Evolutionary conservation across 1,284 basidiomycete species (phyloP).

Genomic region (Wolfiporia cocos): DNA sequence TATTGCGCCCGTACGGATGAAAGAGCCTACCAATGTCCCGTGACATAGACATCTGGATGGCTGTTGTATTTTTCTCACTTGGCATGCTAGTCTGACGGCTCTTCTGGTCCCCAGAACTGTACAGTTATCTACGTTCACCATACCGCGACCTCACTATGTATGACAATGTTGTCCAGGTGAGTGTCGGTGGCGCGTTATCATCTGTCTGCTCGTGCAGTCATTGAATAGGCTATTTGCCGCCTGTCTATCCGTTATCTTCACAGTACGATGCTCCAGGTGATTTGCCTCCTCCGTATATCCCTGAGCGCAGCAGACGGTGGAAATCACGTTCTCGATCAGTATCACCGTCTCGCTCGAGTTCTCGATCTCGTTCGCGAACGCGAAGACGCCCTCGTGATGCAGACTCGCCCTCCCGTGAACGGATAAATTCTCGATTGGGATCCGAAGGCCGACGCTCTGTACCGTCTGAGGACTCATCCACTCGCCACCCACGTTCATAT

Average conservation of each 20-base stretch:
- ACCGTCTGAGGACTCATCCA: not conserved
- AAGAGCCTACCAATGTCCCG: no score
- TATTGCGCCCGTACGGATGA: no score
- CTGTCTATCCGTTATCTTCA: no score
- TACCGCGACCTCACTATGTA: conserved; percentile 77
- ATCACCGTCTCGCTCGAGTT: conserved; percentile 15
- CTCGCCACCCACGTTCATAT: not conserved
- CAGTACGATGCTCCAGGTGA: conserved; percentile 52
- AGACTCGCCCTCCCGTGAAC: conserved; percentile 1
- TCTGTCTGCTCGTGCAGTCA: no score
- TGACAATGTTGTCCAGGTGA: conserved; percentile 76
- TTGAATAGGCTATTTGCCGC: no score
- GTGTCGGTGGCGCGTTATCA: no score
- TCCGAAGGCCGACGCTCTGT: no score
- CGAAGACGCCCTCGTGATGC: not conserved
- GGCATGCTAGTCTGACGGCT: conserved; percentile 8
- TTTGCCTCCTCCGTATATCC: conserved; percentile 25
- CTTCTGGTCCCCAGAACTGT: conserved; percentile 55
- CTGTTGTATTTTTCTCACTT: no score
- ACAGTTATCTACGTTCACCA: conserved; percentile 80
- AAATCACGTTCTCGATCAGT: conserved; percentile 17
- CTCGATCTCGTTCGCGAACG: conserved; percentile 13
- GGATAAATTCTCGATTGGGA: no score
- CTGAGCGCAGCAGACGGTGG: conserved; percentile 36
- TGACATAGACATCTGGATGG: no score